Conservation (phyloP, 2,329 filamentous ascomycete species). For the Aspergillus caelatus region DNA sequence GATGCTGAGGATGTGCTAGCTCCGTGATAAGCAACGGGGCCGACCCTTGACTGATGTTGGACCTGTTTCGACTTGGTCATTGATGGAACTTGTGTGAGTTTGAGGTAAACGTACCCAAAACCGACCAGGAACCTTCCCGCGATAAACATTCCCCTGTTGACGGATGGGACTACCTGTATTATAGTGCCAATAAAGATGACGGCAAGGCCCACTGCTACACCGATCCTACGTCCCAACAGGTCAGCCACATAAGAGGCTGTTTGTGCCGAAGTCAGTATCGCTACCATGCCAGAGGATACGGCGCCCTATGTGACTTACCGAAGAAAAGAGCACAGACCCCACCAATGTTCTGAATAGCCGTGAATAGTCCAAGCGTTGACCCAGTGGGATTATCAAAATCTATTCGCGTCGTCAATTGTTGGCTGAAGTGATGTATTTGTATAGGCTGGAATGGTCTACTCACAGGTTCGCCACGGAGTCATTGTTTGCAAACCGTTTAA, state of each 20-base stretch:
- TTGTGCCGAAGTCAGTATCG: not conserved
- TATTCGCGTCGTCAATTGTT: not conserved
- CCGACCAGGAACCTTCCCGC: slow-evolving; percentile 19
- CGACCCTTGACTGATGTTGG: not conserved
- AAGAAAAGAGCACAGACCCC: slow-evolving; percentile 21
- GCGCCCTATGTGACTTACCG: slow-evolving; percentile 6
- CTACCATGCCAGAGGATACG: too few species aligned
- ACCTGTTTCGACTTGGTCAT: not conserved
- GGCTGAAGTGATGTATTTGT: not conserved
- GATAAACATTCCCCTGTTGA: not conserved
- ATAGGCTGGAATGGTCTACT: not conserved
- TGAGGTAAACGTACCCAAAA: slow-evolving; percentile 15
- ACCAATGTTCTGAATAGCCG: slow-evolving; percentile 22
- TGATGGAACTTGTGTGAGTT: not conserved
- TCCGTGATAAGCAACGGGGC: slow-evolving; percentile 1
- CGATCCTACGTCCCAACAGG: slow-evolving; percentile 17
- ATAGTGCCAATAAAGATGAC: slow-evolving; percentile 23
- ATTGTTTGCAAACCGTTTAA: slow-evolving; percentile 25
- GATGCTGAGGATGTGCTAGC: slow-evolving; percentile 21
- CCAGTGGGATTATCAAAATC: slow-evolving; percentile 19
- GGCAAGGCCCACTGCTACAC: slow-evolving; percentile 18
- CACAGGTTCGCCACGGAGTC: slow-evolving; percentile 21
- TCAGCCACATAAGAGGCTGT: slow-evolving; percentile 24
- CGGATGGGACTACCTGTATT: slow-evolving; percentile 12
- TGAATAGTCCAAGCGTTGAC: slow-evolving; percentile 17